Conservation (phyloP, 176 grass and related monocot species). For the Musa acuminata region DNA sequence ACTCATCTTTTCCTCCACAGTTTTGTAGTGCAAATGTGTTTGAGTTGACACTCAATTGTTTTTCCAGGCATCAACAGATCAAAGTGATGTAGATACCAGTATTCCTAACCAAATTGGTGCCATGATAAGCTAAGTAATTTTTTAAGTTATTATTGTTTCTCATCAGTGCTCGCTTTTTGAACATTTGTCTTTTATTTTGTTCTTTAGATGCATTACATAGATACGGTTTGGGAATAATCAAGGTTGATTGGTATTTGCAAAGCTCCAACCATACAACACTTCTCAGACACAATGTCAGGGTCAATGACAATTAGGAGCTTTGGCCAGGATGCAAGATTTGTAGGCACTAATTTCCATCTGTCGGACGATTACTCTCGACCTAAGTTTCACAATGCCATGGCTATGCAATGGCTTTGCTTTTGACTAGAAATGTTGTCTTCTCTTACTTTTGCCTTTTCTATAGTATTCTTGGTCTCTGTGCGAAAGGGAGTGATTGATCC, state of each 20-base stretch:
- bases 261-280: constrained; percentile 89
- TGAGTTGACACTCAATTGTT: background rate
- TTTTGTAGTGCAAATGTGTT: background rate
- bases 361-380: constrained; percentile 61
- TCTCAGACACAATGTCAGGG: constrained; percentile 82
- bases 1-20: background rate
- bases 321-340: constrained; percentile 52
- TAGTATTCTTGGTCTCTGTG: constrained; percentile 35
- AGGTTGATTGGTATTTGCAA: constrained; percentile 43
- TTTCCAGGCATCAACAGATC: background rate
- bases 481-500: constrained; percentile 44
- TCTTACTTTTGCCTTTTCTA: constrained; percentile 43
- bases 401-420: constrained; percentile 75
- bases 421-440: constrained; percentile 56
- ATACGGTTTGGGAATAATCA: constrained; percentile 60
- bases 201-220: constrained; percentile 66
- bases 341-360: constrained; percentile 44
- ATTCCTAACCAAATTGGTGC: background rate
- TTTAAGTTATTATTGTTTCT: background rate
- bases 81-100: background rate
- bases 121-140: too few species aligned
- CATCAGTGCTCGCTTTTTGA: background rate
- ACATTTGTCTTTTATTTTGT: background rate
- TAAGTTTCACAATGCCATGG: constrained; percentile 55
- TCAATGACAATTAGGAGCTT: constrained; percentile 85